phyloP scores from a whole-genome alignment of 805 yeast genomes.

The Teunomyces panamensis region DNA sequence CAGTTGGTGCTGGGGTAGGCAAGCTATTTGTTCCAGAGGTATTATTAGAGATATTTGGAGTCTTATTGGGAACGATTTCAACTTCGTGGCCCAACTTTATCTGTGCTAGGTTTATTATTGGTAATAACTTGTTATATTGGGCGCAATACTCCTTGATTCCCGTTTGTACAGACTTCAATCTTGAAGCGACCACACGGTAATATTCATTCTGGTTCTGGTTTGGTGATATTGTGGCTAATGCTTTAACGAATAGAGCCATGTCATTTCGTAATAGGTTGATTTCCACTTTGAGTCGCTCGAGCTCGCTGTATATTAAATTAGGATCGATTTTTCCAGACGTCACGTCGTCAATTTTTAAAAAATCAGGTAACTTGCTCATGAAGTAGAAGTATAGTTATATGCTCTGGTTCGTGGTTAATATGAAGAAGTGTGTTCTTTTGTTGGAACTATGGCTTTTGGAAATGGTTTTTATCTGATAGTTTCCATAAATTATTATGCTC shows the following conservation, averaged over 20 bases:
- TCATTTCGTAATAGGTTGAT: constrained; percentile 40
- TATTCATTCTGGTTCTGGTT: constrained; percentile 35
- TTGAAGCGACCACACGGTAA: constrained; percentile 32
- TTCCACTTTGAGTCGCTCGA: constrained; percentile 41
- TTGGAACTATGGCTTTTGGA: neutral
- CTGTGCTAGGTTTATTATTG: constrained; percentile 50
- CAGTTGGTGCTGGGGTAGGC: constrained; percentile 5
- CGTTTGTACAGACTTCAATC: constrained; percentile 35
- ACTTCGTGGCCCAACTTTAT: constrained; percentile 50
- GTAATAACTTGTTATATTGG: constrained; percentile 45
- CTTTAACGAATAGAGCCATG: constrained; percentile 35
- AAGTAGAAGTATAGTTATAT: neutral
- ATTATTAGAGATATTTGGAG: neutral
- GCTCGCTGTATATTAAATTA: constrained; percentile 40
- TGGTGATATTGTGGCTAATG: constrained; percentile 33
- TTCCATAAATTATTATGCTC: neutral
- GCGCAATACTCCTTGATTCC: constrained; percentile 42
- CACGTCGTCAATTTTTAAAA: constrained; percentile 41
- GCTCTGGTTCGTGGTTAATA: neutral
- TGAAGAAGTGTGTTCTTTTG: neutral
- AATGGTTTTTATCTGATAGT: neutral
- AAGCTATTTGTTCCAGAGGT: neutral
- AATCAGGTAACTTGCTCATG: constrained; percentile 24
- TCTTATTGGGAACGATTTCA: constrained; percentile 36
- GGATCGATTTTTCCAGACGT: constrained; percentile 42